Percentiles rank a stretch among this genome's conserved stretches.
These are phyloP conservation scores for Albatrellus ellisii DNA, from an alignment of 768 basidiomycete species.

Conservation along the genomic window DNA sequence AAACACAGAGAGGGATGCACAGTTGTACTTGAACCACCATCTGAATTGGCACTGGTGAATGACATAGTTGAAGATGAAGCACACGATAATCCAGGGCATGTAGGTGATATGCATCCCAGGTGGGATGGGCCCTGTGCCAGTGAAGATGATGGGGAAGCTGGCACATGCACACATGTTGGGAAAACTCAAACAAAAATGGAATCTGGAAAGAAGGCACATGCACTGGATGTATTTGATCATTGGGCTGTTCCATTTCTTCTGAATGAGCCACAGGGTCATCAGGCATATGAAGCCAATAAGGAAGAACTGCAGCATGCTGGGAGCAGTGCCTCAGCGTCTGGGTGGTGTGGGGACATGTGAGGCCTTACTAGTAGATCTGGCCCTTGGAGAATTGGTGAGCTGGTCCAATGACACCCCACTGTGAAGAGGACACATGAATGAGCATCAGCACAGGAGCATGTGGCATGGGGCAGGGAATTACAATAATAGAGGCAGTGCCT, in stretches of 20 bases:
- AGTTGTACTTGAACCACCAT: conserved; percentile 23
- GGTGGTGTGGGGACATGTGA: background rate
- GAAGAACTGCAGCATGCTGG: conserved; percentile 45
- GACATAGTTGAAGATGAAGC: conserved; percentile 26
- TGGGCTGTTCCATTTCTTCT: conserved; percentile 21
- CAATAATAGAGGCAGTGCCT: conserved; percentile 64
- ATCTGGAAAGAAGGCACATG: too few relatives aligned
- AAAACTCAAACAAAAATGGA: too few relatives aligned
- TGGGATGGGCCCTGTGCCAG: conserved; percentile 25
- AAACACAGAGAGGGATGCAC: conserved; percentile 16
- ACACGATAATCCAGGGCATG: conserved; percentile 22
- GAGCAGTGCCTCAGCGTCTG: background rate
- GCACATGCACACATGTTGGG: too few relatives aligned
- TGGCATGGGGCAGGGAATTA: too few relatives aligned
- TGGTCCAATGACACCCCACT: conserved; percentile 61
- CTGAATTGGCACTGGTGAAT: conserved; percentile 11
- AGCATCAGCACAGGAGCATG: too few relatives aligned
- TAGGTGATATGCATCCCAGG: conserved; percentile 32
- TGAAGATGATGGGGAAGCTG: conserved; percentile 26
- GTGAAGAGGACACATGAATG: background rate
- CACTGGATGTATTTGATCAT: conserved; percentile 51
- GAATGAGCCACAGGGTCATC: conserved; percentile 27
- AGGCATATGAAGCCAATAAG: conserved; percentile 60
- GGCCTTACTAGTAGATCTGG: conserved; percentile 22
- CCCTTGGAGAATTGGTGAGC: conserved; percentile 54